Base-by-base conservation (phyloP, 306 rosid genomes). In the Lagenaria siceraria region DNA sequence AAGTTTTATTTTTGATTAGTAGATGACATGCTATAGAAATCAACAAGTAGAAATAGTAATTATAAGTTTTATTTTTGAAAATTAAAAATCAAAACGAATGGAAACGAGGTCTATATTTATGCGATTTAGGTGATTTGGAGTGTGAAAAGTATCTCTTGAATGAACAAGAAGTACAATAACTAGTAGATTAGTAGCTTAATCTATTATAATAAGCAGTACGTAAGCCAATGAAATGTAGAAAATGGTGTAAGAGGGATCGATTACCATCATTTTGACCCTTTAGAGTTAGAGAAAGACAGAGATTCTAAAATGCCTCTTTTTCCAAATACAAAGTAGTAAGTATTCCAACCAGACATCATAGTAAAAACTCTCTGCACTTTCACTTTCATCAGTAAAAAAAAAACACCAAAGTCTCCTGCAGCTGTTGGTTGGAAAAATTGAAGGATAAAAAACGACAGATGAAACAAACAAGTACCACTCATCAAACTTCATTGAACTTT, bases 371-470 rank as follows among this genome's bases (percentile, higher is more conserved):
- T 11, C 31, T 75, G 52, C 78, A 75, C 33, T 75, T 75, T 75
- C 65, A 75, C 78, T 54, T 54, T 75, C 78, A 75, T 54, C 35
- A 53, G 35, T 53, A 33, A 74, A 70, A 29, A n/a, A 4, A 68
- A 10, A 9, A 46, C 52, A 43, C 56, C 11, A 29, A 68, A 29
- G 40, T 10, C 8, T 17, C 38, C 42, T 72, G 60, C 53, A 48
- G 76, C 76, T 49, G 76, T 72, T 71, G 60, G 78, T 75, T 58
- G 66, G 53, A 33, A 75, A 55, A 55, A 75, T 35, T 75, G 78
- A 75, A 75, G 51, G 52, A n/a, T 9, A 73, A 29, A 69, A 53
- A 75, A 75, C 33, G 64, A 75, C 78, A 75, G 68, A 55, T 75
- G 78, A 55, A 55, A 36, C 78, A 75, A 75, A 58, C 66, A 75